Percentiles rank a stretch among this genome's conserved stretches.
Evolutionary conservation across 2,329 filamentous ascomycete genomes (phyloP).

Genomic region (Dryadomyces quercus-mongolicae): DNA sequence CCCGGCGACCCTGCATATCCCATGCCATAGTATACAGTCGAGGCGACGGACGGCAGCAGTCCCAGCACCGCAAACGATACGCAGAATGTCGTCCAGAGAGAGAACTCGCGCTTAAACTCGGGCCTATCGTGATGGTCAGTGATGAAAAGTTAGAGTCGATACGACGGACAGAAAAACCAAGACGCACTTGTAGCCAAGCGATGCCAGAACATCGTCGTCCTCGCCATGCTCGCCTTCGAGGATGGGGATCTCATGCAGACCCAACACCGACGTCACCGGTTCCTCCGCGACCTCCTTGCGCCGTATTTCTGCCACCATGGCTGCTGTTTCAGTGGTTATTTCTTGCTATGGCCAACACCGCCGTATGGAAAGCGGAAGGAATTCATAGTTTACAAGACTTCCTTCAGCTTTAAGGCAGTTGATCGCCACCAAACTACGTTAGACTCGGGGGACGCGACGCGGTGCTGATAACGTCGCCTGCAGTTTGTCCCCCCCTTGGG

Average conservation of each 20-base stretch:
- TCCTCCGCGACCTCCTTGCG: slow-evolving; percentile 8
- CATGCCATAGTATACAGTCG: slow-evolving; percentile 59
- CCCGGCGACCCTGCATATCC: slow-evolving; percentile 38
- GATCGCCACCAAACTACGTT: too few species aligned
- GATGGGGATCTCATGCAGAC: slow-evolving; percentile 8
- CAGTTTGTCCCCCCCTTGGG: too few species aligned
- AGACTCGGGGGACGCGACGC: too few species aligned
- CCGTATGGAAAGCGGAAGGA: too few species aligned
- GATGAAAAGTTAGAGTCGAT: neutral
- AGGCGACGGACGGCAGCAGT: slow-evolving; percentile 58
- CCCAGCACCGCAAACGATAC: slow-evolving; percentile 64
- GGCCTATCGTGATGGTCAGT: slow-evolving; percentile 17
- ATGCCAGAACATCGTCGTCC: slow-evolving; percentile 50
- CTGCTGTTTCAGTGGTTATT: neutral
- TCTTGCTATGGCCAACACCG: too few species aligned
- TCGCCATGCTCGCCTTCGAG: slow-evolving; percentile 5
- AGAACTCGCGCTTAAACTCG: slow-evolving; percentile 52
- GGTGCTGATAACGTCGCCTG: too few species aligned
- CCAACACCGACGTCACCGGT: slow-evolving; percentile 11
- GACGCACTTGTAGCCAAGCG: slow-evolving; percentile 37
- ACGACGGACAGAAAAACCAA: too few species aligned
- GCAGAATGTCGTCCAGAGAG: slow-evolving; percentile 61
- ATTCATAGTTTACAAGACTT: too few species aligned
- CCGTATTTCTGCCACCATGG: neutral
- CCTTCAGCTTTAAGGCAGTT: too few species aligned